Evolutionary conservation across 768 basidiomycete species (phyloP), one percentile per base, ranked within the genome.

Genomic region (Xerocomellus dryophilus): DNA sequence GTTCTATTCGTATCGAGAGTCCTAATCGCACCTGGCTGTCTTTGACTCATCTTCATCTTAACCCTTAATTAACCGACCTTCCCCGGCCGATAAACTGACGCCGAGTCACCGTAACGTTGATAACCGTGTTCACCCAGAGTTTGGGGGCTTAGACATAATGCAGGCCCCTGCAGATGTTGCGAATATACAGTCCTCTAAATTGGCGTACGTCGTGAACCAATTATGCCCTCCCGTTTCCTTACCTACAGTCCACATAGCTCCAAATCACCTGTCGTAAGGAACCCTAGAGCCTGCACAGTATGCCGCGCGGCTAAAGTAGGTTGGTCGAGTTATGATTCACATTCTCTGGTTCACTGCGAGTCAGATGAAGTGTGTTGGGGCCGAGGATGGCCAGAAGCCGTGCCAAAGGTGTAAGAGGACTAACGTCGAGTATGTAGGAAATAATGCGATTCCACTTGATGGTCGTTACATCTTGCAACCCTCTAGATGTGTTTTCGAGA

Each of bases 321-420:
- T 46, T 35, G 57, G 49, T 43, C 58, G 38, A 51, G 53, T 60
- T 56, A 56, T 50, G 48, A 54, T 52, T 49, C 43, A 46, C 50
- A 59, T 50, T 51, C 36, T 29, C 20, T 49, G 23, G 45, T 51
- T 71, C 53, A 66, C 56, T 43, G 42, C 50, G 34, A 46, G 47
- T 41, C 61, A 93, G 90, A 93, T 93, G 90, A 91, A 92, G 70
- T 93, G 90, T 63, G 90, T 93, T 54, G 90, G 89, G 42, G 87
- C 91, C 46, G 90, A 93, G 67, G 90, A 93, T 63, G 89, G 90
- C 54, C 78, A 82, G 57, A 84, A 83, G 62, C 82, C 81, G 29
- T 93, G 90, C 67, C 89, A 93, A 68, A 85, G 90, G 47, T 93
- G 90, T 73, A 86, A 82, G 66, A 85, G 90, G 54, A 84, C 88